Conservation (phyloP, 345 rosid genomes). For the Kandelia obovata region DNA sequence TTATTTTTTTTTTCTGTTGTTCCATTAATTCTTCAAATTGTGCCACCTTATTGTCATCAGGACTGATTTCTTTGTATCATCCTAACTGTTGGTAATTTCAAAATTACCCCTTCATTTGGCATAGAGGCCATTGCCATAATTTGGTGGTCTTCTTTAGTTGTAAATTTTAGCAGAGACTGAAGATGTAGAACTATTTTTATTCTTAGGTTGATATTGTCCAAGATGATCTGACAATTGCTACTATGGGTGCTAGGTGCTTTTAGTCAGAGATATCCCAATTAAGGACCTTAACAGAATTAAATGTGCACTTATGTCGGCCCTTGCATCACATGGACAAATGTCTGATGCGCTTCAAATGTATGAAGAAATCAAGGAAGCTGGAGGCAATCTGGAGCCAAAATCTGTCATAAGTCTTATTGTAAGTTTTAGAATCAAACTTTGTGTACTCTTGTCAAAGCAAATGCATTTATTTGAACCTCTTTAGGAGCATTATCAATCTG, state of each 20-base stretch:
- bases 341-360: slow-evolving; percentile 62
- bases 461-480: slow-evolving; percentile 1
- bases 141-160: neutral
- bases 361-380: slow-evolving; percentile 58
- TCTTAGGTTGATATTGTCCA: neutral
- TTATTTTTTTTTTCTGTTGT: neutral
- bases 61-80: neutral
- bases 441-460: neutral
- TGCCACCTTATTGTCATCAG: neutral
- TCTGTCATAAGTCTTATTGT: slow-evolving; percentile 65
- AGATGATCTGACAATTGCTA: slow-evolving; percentile 4
- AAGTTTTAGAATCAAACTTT: slow-evolving; percentile 28
- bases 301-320: slow-evolving; percentile 58
- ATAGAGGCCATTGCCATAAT: neutral
- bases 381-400: slow-evolving; percentile 54
- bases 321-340: slow-evolving; percentile 60
- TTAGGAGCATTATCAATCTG: slow-evolving; percentile 49
- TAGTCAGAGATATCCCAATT: slow-evolving; percentile 41
- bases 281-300: slow-evolving; percentile 51
- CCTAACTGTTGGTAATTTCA: neutral
- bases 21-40: neutral
- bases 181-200: no score
- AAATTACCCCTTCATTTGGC: neutral
- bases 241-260: slow-evolving; percentile 45
- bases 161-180: neutral